Evolutionary conservation across 345 rosid genomes (phyloP).

Genomic region (Acer saccharum): DNA sequence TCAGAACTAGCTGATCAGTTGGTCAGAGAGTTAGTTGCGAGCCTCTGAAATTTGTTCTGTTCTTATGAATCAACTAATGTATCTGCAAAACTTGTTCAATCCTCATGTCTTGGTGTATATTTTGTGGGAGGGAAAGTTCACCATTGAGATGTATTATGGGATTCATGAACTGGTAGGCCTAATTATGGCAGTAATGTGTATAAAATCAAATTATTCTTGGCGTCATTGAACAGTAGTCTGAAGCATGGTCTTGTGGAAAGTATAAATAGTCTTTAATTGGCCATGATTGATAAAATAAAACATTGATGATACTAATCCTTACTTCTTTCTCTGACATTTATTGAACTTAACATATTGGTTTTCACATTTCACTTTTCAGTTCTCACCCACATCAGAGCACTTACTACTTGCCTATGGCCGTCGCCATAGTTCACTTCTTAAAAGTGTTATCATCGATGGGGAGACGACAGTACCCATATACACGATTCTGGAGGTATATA

Average conservation of each 20-base stretch:
- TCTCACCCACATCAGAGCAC: constrained; percentile 75
- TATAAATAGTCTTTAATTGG: background rate
- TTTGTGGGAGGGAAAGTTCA: background rate
- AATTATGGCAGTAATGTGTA: background rate
- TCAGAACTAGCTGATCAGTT: constrained; percentile 2
- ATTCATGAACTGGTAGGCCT: constrained; percentile 5
- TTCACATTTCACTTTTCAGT: constrained; percentile 36
- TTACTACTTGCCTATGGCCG: constrained; percentile 71
- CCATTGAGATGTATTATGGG: background rate
- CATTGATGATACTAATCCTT: background rate
- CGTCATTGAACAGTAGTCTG: background rate
- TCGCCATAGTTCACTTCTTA: constrained; percentile 68
- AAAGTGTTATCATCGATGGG: constrained; percentile 63
- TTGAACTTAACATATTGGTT: background rate
- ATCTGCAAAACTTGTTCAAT: background rate
- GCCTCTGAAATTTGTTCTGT: background rate
- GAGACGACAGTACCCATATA: constrained; percentile 53
- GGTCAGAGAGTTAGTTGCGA: background rate
- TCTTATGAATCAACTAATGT: background rate
- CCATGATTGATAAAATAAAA: background rate
- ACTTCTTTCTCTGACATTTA: background rate
- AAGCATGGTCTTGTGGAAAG: constrained; percentile 5
- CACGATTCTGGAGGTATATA: constrained; percentile 65
- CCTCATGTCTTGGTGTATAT: background rate
- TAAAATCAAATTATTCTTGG: background rate